Evolutionary conservation across 495 filamentous ascomycete species (phyloP).

Genomic region (Penicillium antarcticum): DNA sequence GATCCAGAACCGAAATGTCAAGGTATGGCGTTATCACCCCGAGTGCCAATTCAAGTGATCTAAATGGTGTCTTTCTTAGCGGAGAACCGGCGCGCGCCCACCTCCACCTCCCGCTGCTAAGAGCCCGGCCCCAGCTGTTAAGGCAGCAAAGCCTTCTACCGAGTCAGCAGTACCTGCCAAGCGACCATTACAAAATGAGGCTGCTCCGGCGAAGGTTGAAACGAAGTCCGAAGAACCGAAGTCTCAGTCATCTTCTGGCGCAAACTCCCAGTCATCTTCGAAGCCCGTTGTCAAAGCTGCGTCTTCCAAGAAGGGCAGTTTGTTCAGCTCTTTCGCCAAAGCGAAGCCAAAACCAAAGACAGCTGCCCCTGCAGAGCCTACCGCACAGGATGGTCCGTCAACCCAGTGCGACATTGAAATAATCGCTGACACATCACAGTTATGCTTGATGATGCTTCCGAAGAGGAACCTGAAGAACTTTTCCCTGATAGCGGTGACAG

Average conservation of each 20-base stretch:
- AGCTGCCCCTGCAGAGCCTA: conserved; percentile 38
- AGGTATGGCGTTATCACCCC: conserved; percentile 31
- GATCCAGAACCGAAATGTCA: conserved; percentile 64
- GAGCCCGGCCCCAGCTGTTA: conserved; percentile 9
- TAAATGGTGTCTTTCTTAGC: conserved; percentile 30
- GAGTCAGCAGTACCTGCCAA: conserved; percentile 36
- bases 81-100: conserved; percentile 43
- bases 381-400: conserved; percentile 36
- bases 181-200: conserved; percentile 26
- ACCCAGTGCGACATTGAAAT: neutral
- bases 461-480: conserved; percentile 70
- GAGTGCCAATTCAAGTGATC: neutral
- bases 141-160: conserved; percentile 10
- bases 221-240: conserved; percentile 29
- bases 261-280: conserved; percentile 24
- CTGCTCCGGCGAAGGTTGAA: conserved; percentile 21
- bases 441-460: conserved; percentile 58
- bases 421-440: conserved; percentile 20
- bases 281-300: conserved; percentile 37
- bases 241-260: conserved; percentile 19
- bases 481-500: conserved; percentile 42
- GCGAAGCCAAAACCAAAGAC: conserved; percentile 64
- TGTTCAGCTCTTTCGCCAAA: conserved; percentile 85
- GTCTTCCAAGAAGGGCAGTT: conserved; percentile 57
- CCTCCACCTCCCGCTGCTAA: conserved; percentile 19